phyloP scores from a whole-genome alignment of 306 rosid species.

The Adenanthera pavonina region DNA sequence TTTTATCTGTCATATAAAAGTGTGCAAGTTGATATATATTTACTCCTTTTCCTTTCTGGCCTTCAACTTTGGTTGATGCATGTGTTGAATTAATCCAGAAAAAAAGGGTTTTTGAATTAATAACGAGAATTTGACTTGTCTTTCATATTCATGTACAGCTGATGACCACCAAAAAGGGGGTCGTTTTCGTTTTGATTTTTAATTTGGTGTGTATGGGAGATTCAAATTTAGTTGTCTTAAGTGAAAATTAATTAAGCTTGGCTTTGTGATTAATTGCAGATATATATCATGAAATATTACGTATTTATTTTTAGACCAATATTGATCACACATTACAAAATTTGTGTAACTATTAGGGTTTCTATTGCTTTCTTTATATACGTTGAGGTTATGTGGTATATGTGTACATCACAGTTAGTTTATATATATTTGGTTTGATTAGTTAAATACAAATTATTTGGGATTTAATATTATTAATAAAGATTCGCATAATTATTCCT shows the following conservation, averaged over 20 bases:
- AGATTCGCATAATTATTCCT: no score
- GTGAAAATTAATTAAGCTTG: not conserved
- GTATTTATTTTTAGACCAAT: not conserved
- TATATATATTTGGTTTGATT: no score
- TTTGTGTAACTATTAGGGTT: not conserved
- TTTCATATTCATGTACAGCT: not conserved
- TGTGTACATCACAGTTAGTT: no score
- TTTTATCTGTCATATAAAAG: no score
- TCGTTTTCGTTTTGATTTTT: not conserved
- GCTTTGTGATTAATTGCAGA: not conserved
- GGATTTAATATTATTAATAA: no score
- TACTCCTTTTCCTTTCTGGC: not conserved
- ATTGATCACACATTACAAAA: not conserved
- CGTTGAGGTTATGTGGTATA: no score
- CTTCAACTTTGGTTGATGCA: not conserved
- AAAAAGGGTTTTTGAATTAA: not conserved
- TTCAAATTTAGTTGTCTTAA: not conserved
- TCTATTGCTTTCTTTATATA: no score
- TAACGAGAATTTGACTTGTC: not conserved
- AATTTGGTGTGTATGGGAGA: not conserved
- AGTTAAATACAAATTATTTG: no score
- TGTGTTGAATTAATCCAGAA: not conserved
- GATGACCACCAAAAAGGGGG: not conserved
- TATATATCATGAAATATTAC: not conserved
- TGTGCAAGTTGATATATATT: not conserved